Percentiles rank a stretch among this genome's conserved stretches.
These are phyloP conservation scores for Pisolithus orientalis DNA, from an alignment of 768 basidiomycete genomes.

Conservation along the genomic window DNA sequence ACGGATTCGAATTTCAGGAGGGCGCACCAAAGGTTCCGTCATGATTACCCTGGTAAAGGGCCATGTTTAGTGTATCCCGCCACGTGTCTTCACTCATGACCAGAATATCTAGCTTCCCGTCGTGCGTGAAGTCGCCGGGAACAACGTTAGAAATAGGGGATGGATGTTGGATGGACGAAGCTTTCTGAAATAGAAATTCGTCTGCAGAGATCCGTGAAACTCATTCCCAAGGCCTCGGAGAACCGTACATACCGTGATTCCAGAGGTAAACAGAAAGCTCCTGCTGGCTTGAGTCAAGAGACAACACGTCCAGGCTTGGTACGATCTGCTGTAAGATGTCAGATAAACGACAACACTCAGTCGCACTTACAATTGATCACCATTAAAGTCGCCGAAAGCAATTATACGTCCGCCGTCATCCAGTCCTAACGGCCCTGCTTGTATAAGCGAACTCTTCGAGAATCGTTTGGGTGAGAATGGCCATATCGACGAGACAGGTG, in stretches of 20 bases:
- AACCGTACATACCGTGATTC: slow-evolving; percentile 58
- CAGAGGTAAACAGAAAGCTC: slow-evolving; percentile 75
- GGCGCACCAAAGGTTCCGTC: slow-evolving; percentile 61
- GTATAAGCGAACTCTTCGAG: slow-evolving; percentile 71
- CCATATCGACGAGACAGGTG: slow-evolving; percentile 47
- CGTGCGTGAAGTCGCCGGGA: slow-evolving; percentile 90
- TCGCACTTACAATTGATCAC: slow-evolving; percentile 81
- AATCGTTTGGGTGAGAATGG: slow-evolving; percentile 87
- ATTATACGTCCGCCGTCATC: slow-evolving; percentile 65
- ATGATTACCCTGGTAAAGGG: slow-evolving; percentile 60
- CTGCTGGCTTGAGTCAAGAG: slow-evolving; percentile 69
- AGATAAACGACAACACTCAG: neutral
- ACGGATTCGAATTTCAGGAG: neutral
- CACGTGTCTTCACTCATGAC: slow-evolving; percentile 66
- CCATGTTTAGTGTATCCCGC: slow-evolving; percentile 52
- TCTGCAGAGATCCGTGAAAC: slow-evolving; percentile 33
- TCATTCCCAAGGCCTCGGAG: neutral
- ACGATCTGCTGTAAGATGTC: neutral
- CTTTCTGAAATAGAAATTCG: slow-evolving; percentile 47
- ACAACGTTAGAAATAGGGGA: slow-evolving; percentile 70
- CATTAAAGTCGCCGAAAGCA: slow-evolving; percentile 94
- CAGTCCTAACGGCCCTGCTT: slow-evolving; percentile 77
- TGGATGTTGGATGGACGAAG: slow-evolving; percentile 49
- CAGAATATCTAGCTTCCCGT: slow-evolving; percentile 85
- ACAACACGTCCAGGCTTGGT: slow-evolving; percentile 70